phyloP scores from a whole-genome alignment of 345 rosid species.

The Salix suchowensis region DNA sequence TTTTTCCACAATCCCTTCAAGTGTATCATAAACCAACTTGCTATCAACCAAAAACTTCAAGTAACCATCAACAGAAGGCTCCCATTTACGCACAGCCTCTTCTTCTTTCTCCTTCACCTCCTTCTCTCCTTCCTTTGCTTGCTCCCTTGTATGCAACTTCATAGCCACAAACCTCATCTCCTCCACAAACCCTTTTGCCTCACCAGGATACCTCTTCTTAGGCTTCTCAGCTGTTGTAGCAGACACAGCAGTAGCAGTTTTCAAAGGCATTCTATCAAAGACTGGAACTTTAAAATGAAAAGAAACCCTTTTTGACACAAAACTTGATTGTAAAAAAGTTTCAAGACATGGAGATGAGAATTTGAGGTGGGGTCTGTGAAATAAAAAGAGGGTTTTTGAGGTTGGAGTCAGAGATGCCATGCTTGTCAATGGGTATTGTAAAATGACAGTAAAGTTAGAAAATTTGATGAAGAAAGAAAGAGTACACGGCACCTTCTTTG shows the following conservation, averaged over 20 bases:
- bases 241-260: constrained; percentile 28
- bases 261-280: constrained; percentile 35
- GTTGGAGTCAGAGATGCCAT: constrained; percentile 64
- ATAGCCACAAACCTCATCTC: constrained; percentile 99
- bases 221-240: constrained; percentile 73
- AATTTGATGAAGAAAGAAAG: constrained; percentile 7
- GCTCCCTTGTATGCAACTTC: constrained; percentile 82
- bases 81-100: constrained; percentile 58
- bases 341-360: constrained; percentile 6
- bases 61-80: constrained; percentile 77
- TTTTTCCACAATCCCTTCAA: constrained; percentile 61
- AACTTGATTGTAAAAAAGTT: constrained; percentile 24
- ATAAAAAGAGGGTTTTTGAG: constrained; percentile 41
- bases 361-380: constrained; percentile 37
- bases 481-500: constrained; percentile 24
- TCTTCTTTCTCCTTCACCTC: constrained; percentile 70
- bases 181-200: constrained; percentile 93
- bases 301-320: constrained; percentile 21
- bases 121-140: constrained; percentile 87
- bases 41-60: constrained; percentile 84
- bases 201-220: constrained; percentile 69
- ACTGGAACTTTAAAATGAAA: constrained; percentile 4
- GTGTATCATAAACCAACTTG: constrained; percentile 86
- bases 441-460: neutral
- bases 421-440: neutral